Conservation (phyloP, 1,284 basidiomycete species). For the Trichosporon sp. region DNA sequence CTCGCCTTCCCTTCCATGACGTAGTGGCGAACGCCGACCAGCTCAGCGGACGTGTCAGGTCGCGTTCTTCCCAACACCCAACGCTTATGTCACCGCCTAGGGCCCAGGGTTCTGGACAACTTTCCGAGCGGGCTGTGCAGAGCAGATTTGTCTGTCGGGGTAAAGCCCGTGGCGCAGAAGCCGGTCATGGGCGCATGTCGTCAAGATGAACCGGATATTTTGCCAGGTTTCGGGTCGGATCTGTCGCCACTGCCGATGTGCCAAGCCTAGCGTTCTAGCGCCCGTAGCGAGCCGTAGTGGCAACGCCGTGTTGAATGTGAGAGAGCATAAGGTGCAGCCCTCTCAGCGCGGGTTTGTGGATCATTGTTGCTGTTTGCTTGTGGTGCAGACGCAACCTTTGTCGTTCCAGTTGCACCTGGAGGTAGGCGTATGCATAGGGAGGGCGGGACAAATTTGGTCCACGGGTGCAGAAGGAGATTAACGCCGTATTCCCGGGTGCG, state of each 20-base stretch:
- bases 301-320: neutral
- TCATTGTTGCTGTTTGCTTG: neutral
- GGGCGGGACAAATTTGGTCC: neutral
- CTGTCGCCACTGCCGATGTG: neutral
- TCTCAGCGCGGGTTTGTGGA: neutral
- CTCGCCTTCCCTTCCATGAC: neutral
- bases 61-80: neutral
- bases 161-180: neutral
- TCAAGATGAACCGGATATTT: neutral
- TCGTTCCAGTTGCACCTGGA: neutral
- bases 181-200: neutral
- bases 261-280: neutral
- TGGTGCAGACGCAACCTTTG: neutral
- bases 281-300: no score
- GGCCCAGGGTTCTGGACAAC: neutral
- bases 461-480: neutral
- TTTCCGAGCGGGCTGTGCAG: neutral
- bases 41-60: neutral
- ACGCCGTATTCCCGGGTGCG: constrained; percentile 10
- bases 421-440: neutral
- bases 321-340: neutral
- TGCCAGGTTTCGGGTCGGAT: neutral
- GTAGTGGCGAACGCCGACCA: neutral
- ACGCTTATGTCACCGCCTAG: constrained; percentile 2
- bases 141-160: neutral